A percentile compares a stretch with the other conserved stretches of the same genome.
Conservation (phyloP, 2,329 filamentous ascomycete genomes). For the Fusarium secorum region DNA sequence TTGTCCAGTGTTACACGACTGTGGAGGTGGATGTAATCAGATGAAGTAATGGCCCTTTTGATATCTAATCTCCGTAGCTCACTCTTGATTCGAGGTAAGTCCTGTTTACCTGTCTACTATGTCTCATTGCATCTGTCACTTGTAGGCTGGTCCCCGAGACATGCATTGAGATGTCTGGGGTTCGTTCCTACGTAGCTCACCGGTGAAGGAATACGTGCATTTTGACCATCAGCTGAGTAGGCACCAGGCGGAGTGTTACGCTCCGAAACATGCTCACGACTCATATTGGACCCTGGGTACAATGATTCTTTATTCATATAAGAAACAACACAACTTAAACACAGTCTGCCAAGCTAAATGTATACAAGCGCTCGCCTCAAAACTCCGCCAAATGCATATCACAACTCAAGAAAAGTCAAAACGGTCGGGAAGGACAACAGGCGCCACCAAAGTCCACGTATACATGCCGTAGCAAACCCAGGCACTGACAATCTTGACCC, state of each 20-base stretch:
- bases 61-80: constrained; percentile 10
- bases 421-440: constrained; percentile 82
- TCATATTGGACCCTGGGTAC: not conserved
- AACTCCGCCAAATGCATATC: constrained; percentile 27
- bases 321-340: not conserved
- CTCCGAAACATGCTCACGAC: not conserved
- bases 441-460: constrained; percentile 89
- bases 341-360: constrained; percentile 11
- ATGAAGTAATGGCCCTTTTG: constrained; percentile 6
- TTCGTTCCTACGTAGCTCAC: constrained; percentile 10
- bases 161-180: constrained; percentile 18
- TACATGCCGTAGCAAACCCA: constrained; percentile 98
- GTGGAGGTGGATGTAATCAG: not conserved
- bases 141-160: constrained; percentile 21
- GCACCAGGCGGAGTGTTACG: not conserved
- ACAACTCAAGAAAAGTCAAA: constrained; percentile 67
- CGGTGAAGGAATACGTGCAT: constrained; percentile 11
- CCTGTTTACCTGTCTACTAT: not conserved
- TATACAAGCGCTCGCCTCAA: constrained; percentile 22
- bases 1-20: constrained; percentile 21
- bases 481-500: constrained; percentile 98
- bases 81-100: not conserved
- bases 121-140: constrained; percentile 19
- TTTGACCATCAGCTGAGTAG: constrained; percentile 10
- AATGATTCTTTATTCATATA: constrained; percentile 13